Evolutionary conservation across 768 basidiomycete genomes (phyloP).

Genomic region (Boletus bicolor): DNA sequence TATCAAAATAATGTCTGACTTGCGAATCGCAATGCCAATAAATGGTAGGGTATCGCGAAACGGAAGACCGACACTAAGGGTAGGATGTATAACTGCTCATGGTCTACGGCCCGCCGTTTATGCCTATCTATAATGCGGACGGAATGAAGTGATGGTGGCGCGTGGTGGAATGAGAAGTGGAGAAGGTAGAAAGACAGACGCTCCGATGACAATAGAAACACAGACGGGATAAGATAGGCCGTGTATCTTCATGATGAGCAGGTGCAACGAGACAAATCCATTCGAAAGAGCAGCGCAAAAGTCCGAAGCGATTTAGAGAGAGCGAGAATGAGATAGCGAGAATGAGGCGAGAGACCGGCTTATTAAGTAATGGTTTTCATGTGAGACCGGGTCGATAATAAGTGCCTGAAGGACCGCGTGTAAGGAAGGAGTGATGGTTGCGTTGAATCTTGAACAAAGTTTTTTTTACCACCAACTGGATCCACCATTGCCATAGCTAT

Average conservation of each 20-base stretch:
- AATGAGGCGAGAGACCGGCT: conserved; percentile 14
- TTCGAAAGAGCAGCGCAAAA: conserved; percentile 63
- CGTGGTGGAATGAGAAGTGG: conserved; percentile 10
- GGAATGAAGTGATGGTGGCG: conserved; percentile 29
- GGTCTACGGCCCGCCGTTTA: conserved; percentile 41
- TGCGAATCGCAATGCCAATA: conserved; percentile 46
- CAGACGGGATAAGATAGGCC: conserved; percentile 42
- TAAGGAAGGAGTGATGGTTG: conserved; percentile 8
- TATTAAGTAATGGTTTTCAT: conserved; percentile 27
- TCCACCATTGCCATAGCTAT: conserved; percentile 31
- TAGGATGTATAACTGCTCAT: conserved; percentile 45
- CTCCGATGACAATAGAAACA: conserved; percentile 36
- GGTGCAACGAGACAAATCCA: conserved; percentile 55
- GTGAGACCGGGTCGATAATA: conserved; percentile 15
- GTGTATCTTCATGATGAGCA: conserved; percentile 45
- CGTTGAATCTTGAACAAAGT: conserved; percentile 6
- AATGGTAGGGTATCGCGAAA: conserved; percentile 51
- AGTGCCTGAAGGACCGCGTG: conserved; percentile 15
- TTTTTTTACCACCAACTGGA: conserved; percentile 50
- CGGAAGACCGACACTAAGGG: conserved; percentile 42
- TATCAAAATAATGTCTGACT: conserved; percentile 44
- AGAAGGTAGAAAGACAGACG: conserved; percentile 21
- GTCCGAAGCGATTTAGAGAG: conserved; percentile 37
- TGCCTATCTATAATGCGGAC: conserved; percentile 40
- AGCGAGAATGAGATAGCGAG: conserved; percentile 28